Base-by-base conservation (phyloP, 2,329 filamentous ascomycete genomes). In the Aspergillus flavus region DNA sequence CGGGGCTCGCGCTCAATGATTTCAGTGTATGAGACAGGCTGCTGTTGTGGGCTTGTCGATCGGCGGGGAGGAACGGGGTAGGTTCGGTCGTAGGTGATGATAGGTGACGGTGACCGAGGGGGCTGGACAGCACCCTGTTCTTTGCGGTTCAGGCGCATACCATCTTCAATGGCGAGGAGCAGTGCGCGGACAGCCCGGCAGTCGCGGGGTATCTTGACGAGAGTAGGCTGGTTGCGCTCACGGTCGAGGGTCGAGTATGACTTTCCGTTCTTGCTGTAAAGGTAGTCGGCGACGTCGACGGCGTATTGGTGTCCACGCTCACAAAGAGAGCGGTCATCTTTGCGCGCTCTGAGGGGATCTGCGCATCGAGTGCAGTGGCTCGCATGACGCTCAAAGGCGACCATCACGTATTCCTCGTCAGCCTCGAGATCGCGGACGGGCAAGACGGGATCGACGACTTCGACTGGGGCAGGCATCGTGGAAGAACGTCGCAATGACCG, bases 181-280 rank as follows among this genome's bases (percentile, higher is more conserved):
- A 84, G 72, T 21, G 70, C 72, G 19, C 73, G 73, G 50, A 79
- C 74, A 7, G 74, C 73, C 7, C 66, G 65, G 63, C 71, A 79
- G 46, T 74, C 71, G 9, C 70, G 67, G 7, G 81, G 81, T 34
- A 83, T 77, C 65, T 79, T 77, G 62, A 84, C 73, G 26, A 81
- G 72, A 3, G 76, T 77, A 1, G 71, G 68, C 30, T 77, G 71
- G 64, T 76, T 74, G 53, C 66, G 69, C 46, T 80, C 76, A n/a
- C 73, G 74, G 69, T 82, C 79, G 56, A 82, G 73, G 9, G 76
- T 72, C 0, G 81, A 82, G 65, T 77, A 81, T 41, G 79, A 72
- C 61, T 75, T 76, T 55, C 75, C 72, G 41, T 69, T 74, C 64
- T 75, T 71, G 62, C 71, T 72, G 71, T 78, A 75, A 23, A 80